Evolutionary conservation across 352 stramenopile species (phyloP).

Genomic region (Phytopythium ostracodes): DNA sequence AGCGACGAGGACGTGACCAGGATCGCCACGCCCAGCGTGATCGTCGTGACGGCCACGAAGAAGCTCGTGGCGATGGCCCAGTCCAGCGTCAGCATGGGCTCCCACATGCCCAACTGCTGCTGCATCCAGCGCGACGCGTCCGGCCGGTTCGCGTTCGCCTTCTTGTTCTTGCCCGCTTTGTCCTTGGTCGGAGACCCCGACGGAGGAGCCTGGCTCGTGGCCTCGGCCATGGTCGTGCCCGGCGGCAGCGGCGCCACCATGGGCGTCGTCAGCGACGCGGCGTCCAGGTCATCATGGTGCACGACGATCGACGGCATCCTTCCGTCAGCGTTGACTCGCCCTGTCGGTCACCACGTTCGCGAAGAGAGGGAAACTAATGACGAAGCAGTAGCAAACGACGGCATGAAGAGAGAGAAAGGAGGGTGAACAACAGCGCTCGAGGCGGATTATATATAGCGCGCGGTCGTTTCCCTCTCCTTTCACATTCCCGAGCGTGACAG

Average conservation of each 20-base stretch:
- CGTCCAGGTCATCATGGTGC: constrained; percentile 14
- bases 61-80: constrained; percentile 59
- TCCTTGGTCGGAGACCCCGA: background rate
- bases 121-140: constrained; percentile 53
- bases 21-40: constrained; percentile 45
- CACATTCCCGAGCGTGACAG: no score
- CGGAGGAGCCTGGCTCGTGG: background rate
- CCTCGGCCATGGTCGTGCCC: constrained; percentile 5
- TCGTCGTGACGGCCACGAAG: constrained; percentile 31
- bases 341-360: background rate
- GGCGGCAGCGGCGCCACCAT: background rate
- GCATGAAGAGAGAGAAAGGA: no score
- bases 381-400: background rate
- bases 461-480: background rate
- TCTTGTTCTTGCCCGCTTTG: background rate
- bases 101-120: constrained; percentile 68
- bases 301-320: constrained; percentile 16
- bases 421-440: no score
- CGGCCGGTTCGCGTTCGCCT: constrained; percentile 36
- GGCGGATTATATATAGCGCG: no score
- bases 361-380: background rate
- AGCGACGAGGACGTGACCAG: constrained; percentile 40
- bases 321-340: no score
- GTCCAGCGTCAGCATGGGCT: constrained; percentile 65
- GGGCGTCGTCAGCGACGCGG: constrained; percentile 2